Base-by-base conservation (phyloP, 2,329 filamentous ascomycete species). In the Beauveria caledonica region DNA sequence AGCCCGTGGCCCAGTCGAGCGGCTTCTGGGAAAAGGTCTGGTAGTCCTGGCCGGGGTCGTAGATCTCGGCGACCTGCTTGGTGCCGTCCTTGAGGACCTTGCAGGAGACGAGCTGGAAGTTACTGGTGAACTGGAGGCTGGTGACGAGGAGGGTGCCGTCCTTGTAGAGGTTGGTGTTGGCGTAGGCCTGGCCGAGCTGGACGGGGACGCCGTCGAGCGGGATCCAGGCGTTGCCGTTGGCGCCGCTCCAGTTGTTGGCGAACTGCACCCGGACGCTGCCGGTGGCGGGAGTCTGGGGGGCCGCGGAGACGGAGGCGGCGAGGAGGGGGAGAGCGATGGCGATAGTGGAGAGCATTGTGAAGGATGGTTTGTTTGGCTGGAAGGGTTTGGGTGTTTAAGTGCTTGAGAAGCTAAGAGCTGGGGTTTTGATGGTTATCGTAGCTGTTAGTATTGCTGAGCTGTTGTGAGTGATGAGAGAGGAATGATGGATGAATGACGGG, bases 161-260 rank as follows among this genome's bases (percentile, higher is more conserved):
- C 53, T 56, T 46, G 53, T 46, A 56, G 10, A 56, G 42, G 53
- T 56, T 56, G 53, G 53, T 56, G 8, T 56, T 56, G 53, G 40
- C 53, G n/a, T 56, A 56, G 27, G 53, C 53, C 25, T 56, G 40
- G 10, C 53, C 53, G 27, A 56, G 53, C 17, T 21, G 8, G 10
- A 56, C 53, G 5, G 40, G 17, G 5, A 27, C 23, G 40, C 53
- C 53, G 17, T 56, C 5, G 42, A 56, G 53, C 5, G 53, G 53
- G 6, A 56, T 56, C 53, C 53, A 56, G 53, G 53, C 53, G 19
- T 56, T 56, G 5, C 53, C 53, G 40, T 56, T 56, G 10, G 53
- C 40, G 9, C 53, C 53, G 42, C 25, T 36, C 40, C 40, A 56
- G 53, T 56, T 46, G 53, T 56, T 56, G n/a, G 40, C 42, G 11